Evolutionary conservation across 139 green algal genomes (phyloP).

Genomic region (Penium margaritaceum): DNA sequence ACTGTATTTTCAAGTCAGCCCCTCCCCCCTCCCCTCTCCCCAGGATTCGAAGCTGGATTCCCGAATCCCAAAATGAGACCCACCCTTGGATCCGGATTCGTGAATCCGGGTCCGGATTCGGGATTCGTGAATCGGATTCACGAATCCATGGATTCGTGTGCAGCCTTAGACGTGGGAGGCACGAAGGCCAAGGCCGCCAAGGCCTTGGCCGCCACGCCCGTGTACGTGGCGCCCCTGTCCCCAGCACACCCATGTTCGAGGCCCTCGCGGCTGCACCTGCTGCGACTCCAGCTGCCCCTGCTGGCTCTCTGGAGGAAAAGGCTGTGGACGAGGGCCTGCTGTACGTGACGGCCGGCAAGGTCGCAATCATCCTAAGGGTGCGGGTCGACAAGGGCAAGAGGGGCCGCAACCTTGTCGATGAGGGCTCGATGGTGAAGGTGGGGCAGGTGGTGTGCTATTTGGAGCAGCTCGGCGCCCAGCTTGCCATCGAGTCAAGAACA

Average conservation of each 20-base stretch:
- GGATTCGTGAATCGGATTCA: too few relatives aligned
- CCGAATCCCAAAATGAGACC: too few relatives aligned
- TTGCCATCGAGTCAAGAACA: constrained; percentile 73
- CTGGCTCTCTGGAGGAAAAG: constrained; percentile 54
- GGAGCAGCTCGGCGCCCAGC: constrained; percentile 86
- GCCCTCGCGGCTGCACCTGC: constrained; percentile 5
- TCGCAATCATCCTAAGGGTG: constrained; percentile 71
- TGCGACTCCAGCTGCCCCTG: constrained; percentile 12
- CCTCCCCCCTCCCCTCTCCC: too few relatives aligned
- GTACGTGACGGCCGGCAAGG: constrained; percentile 62
- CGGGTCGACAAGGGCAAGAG: constrained; percentile 76
- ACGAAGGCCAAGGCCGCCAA: too few relatives aligned
- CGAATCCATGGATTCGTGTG: too few relatives aligned
- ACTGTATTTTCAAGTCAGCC: too few relatives aligned
- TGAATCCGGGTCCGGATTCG: too few relatives aligned
- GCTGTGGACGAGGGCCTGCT: constrained; percentile 64
- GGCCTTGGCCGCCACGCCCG: background rate
- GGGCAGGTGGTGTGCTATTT: constrained; percentile 74
- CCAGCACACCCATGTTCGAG: constrained; percentile 21
- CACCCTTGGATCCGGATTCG: too few relatives aligned
- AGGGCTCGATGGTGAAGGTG: constrained; percentile 76
- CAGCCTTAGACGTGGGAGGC: constrained; percentile 19
- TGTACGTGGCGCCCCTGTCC: constrained; percentile 17
- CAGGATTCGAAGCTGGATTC: too few relatives aligned
- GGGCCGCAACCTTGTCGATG: constrained; percentile 65